These are phyloP conservation scores for Bremia lactucae DNA, from an alignment of 352 stramenopile species.

Conservation along the genomic window DNA sequence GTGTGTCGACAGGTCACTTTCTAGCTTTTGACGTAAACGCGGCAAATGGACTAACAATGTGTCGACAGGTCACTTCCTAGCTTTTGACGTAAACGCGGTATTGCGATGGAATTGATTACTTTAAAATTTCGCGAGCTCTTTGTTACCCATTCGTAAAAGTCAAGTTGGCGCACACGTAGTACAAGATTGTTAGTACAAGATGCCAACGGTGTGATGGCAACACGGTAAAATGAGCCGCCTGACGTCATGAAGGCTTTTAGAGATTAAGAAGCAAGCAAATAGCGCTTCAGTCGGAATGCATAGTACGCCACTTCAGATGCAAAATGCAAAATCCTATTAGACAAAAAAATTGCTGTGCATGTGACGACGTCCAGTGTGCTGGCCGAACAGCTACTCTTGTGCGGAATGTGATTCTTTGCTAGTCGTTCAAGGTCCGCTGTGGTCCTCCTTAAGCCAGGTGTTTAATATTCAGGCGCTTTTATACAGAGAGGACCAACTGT, in stretches of 20 bases:
- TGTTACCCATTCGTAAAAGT: constrained; percentile 10
- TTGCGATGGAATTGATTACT: constrained; percentile 4
- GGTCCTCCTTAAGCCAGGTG: neutral
- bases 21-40: neutral
- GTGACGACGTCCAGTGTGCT: constrained; percentile 28
- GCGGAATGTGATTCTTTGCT: no score
- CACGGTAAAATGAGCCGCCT: no score
- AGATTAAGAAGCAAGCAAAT: constrained; percentile 55
- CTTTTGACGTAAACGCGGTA: neutral
- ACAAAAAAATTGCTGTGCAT: constrained; percentile 59
- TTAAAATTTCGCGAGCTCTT: constrained; percentile 9
- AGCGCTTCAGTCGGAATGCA: constrained; percentile 44
- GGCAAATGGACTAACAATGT: no score
- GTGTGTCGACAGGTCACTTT: neutral
- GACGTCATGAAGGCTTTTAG: constrained; percentile 42
- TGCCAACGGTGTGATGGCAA: no score
- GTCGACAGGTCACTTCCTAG: no score
- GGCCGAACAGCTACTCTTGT: no score
- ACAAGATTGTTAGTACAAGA: constrained; percentile 2
- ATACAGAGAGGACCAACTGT: constrained; percentile 35
- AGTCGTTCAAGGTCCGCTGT: no score
- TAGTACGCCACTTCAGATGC: constrained; percentile 41
- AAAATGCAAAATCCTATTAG: constrained; percentile 59
- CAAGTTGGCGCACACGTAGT: constrained; percentile 5
- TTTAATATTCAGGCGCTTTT: no score